Evolutionary conservation across 495 filamentous ascomycete genomes (phyloP).

Genomic region (Margaritispora aquatica): DNA sequence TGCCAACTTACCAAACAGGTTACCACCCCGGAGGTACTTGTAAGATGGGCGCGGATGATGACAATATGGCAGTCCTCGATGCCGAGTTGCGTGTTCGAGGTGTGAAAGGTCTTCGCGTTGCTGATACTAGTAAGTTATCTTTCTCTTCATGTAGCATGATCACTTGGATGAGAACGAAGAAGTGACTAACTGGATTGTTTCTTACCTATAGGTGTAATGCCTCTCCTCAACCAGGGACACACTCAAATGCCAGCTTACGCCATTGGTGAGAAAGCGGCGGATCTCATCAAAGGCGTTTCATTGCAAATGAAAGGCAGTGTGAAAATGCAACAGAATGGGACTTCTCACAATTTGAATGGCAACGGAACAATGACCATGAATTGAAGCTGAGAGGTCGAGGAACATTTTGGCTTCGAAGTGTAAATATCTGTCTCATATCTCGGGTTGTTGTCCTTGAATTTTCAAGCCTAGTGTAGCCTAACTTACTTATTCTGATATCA

Average conservation of each 20-base stretch:
- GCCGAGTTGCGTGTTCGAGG: slow-evolving; percentile 49
- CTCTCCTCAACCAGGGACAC: slow-evolving; percentile 25
- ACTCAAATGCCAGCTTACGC: slow-evolving; percentile 51
- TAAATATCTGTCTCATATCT: neutral
- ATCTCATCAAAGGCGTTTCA: slow-evolving; percentile 32
- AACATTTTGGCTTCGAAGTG: neutral
- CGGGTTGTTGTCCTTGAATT: neutral
- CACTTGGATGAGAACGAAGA: too few relatives aligned
- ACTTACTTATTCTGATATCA: neutral
- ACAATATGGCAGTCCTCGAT: slow-evolving; percentile 54
- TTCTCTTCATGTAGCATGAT: too few relatives aligned
- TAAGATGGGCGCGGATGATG: slow-evolving; percentile 47
- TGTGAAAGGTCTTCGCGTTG: slow-evolving; percentile 34
- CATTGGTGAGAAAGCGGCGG: slow-evolving; percentile 56
- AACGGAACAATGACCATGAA: neutral
- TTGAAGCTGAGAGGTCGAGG: neutral
- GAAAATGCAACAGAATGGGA: neutral
- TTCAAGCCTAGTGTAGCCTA: neutral
- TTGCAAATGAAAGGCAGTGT: neutral
- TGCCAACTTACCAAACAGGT: slow-evolving; percentile 2
- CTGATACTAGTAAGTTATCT: too few relatives aligned
- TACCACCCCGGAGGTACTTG: slow-evolving; percentile 22
- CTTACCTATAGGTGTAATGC: slow-evolving; percentile 39
- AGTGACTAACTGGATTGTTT: too few relatives aligned
- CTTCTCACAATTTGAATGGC: neutral